Evolutionary conservation across 768 basidiomycete genomes (phyloP).

Genomic region (Calocybe gangraenosa): DNA sequence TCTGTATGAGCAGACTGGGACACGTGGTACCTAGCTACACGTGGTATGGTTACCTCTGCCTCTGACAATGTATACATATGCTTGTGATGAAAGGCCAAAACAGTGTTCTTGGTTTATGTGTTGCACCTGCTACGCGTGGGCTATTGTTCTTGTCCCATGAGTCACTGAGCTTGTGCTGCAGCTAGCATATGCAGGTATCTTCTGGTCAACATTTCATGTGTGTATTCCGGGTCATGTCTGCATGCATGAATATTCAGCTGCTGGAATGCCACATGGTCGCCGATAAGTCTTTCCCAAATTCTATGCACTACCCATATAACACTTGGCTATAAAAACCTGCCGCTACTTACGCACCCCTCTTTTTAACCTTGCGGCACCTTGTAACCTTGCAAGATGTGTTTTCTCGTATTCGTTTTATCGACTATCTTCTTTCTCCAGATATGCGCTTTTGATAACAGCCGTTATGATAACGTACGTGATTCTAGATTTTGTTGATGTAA

Average conservation of each 20-base stretch:
- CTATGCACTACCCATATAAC: too few species aligned
- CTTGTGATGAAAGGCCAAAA: conserved; percentile 5
- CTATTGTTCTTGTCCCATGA: background rate
- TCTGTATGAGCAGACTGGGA: too few species aligned
- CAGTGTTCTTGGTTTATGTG: background rate
- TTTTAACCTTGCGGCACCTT: background rate
- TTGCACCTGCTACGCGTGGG: background rate
- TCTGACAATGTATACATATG: conserved; percentile 3
- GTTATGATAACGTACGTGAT: conserved; percentile 56
- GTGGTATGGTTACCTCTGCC: conserved; percentile 8
- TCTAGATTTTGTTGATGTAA: background rate
- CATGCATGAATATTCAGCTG: background rate
- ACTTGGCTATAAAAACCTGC: too few species aligned
- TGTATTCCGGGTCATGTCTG: background rate
- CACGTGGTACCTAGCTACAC: conserved; percentile 11
- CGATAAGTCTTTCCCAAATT: background rate
- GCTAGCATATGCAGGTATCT: background rate
- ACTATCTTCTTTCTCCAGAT: conserved; percentile 11
- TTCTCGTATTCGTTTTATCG: conserved; percentile 8
- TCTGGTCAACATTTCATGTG: conserved; percentile 4
- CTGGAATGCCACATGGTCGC: conserved; percentile 1
- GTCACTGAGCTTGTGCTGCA: conserved; percentile 1
- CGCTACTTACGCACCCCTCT: background rate
- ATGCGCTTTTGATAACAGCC: conserved; percentile 48
- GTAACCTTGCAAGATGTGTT: conserved; percentile 13